Base-by-base conservation (phyloP, 805 yeast species). In the Dipodascopsis tothii region DNA sequence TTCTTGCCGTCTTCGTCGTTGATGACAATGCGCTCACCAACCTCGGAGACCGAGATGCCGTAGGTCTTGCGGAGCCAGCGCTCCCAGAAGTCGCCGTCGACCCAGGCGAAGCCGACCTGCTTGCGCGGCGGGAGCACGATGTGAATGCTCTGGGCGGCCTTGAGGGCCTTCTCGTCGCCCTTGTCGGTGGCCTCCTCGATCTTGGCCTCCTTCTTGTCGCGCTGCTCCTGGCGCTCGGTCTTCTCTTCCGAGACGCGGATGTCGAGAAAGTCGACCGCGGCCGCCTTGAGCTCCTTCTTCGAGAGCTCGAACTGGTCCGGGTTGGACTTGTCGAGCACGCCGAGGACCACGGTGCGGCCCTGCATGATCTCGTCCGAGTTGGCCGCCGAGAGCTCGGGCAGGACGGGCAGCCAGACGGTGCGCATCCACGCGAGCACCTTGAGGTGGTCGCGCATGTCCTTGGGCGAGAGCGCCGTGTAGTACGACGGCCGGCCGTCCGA, bases 341-440 rank as follows among this genome's bases (percentile, higher is more conserved):
- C 65, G 30, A 64, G 49, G 7, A 60, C 65, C 14, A 64, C 60
- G 20, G 53, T 52, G 11, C 60, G 51, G 3, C 57, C 55, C 22
- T 54, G 47, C 43, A 51, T 50, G 28, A 63, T 52, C 22, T 61
- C 63, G 21, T 56, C 44, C 11, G 62, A 63, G 47, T 58, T 64
- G n/a, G 52, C 50, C n/a, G 66, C 63, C 2, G 64, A 58, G 22
- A 64, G 48, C 45, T 64, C 65, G 11, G 67, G 65, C n/a, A 60
- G 61, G 16, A 59, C 44, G 4, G 64, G 60, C 11, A 60, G 51
- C 65, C 67, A 63, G n/a, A 56, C 55, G 22, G 60, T 55, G 34
- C 50, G 51, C 44, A 59, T 60, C 66, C 66, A 64, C 16, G 47
- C 44, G 21, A 50, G 46, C 16, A 64, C 51, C 18, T 45, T 49